phyloP scores from a whole-genome alignment of 139 green algal species.

The Picochlorum sp. region DNA sequence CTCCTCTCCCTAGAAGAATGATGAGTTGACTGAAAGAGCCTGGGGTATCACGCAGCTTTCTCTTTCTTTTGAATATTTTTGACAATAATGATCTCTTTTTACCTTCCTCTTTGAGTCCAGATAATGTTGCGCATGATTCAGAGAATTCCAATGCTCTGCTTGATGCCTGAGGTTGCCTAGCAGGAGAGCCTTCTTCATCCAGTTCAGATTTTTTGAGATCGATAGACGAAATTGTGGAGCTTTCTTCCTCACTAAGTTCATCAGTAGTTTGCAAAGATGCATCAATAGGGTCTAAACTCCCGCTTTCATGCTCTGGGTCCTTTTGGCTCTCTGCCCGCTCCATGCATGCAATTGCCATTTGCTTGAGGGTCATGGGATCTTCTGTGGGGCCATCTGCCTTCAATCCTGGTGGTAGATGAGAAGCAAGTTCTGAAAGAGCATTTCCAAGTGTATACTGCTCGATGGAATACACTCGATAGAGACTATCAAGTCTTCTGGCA shows the following conservation, averaged over 20 bases:
- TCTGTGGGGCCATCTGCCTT: neutral
- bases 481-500: slow-evolving; percentile 4
- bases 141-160: no score
- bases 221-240: neutral
- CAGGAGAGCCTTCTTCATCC: no score
- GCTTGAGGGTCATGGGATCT: neutral
- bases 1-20: slow-evolving; percentile 26
- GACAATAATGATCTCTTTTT: no score
- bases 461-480: slow-evolving; percentile 27
- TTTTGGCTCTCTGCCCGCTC: neutral
- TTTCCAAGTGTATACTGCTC: slow-evolving; percentile 25
- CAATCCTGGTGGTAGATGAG: slow-evolving; percentile 4
- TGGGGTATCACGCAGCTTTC: slow-evolving; percentile 17
- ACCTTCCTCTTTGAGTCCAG: no score
- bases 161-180: no score
- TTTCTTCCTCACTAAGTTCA: no score
- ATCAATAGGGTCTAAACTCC: neutral
- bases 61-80: neutral
- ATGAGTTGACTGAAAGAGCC: slow-evolving; percentile 18
- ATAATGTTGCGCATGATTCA: no score
- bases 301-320: neutral
- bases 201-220: neutral
- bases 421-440: slow-evolving; percentile 11
- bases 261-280: no score
- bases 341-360: slow-evolving; percentile 7